Base-by-base conservation (phyloP, 495 filamentous ascomycete species). In the Sabuloglossum arenarium region DNA sequence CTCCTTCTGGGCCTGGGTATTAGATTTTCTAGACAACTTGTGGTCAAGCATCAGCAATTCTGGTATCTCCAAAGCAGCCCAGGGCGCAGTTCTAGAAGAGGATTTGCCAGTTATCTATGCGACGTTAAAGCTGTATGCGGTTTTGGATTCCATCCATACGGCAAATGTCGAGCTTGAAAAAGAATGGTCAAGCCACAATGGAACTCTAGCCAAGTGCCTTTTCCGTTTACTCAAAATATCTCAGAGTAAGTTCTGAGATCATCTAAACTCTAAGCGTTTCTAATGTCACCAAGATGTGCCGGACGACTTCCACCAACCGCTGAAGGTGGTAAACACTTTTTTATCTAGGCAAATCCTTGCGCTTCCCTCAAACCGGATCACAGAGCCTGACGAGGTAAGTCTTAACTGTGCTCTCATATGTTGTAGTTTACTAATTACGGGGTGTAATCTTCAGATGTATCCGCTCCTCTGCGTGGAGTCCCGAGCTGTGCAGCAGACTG, bases 111-210 rank as follows among this genome's bases (percentile, higher is more conserved):
- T 80, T 29, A 66, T 86, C 9, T 71, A 83, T 59, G 73, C 82
- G 24, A 85, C 84, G 0, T 70, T 96, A 55, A 82, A 81, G 62
- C 74, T 99, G 0, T 79, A 84, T 56, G 66, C 70, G 12, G 67
- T 71, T 3, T 62, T 95, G 24, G 73, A 75, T 58, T 72, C 69
- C 12, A 66, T 69, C 0, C 58, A 59, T 24, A 53, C 55, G 28
- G 68, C 79, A 21, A 96, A 96, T 62, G 89, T 96, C 63, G 90
- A 97, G 64, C 75, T 94, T 2, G 67, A 79, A 9, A 89, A 98
- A 60, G 77, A 77, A 3, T 79, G 87, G 70, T 69, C 70, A 25
- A 73, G 78, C 25, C 71, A 69, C 14, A 69, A 72, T 19, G 59
- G 65, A 11, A 62, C 63, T 0, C 69, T 80, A 2, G 75, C 76